These are phyloP conservation scores for Linderina pennispora DNA, from an alignment of 192 early-diverging fungal species.

Conservation along the genomic window DNA sequence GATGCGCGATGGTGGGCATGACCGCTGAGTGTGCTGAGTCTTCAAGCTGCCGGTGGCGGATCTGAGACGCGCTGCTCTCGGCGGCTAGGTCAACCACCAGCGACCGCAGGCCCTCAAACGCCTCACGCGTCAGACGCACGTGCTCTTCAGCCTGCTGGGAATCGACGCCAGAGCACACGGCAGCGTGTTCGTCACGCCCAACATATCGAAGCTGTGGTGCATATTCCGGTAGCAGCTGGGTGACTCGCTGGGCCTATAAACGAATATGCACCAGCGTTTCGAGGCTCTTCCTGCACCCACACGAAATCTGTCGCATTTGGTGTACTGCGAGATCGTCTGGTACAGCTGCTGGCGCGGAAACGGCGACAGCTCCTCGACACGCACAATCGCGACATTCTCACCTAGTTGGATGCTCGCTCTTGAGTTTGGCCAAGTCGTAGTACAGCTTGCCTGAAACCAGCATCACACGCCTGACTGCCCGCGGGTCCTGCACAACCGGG, in stretches of 20 bases:
- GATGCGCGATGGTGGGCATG: constrained; percentile 28
- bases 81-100: constrained; percentile 39
- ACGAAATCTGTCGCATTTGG: constrained; percentile 63
- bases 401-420: constrained; percentile 60
- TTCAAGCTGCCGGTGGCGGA: too few relatives aligned
- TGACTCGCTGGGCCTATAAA: constrained; percentile 82
- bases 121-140: constrained; percentile 46
- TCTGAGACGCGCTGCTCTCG: too few relatives aligned
- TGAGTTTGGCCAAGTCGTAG: constrained; percentile 82
- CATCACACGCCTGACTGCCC: constrained; percentile 53
- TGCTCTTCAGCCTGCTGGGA: constrained; percentile 65
- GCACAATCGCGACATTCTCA: constrained; percentile 72
- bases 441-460: constrained; percentile 90
- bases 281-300: constrained; percentile 88
- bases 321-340: constrained; percentile 58
- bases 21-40: constrained; percentile 16
- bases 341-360: constrained; percentile 73
- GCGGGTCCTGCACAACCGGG: constrained; percentile 45
- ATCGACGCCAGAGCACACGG: constrained; percentile 74
- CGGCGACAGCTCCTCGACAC: constrained; percentile 90
- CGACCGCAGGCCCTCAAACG: constrained; percentile 45
- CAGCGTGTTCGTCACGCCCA: constrained; percentile 64
- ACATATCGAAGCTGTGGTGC: constrained; percentile 61
- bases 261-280: constrained; percentile 87
- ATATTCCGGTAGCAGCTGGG: constrained; percentile 58